A percentile compares a stretch with the other conserved stretches of the same genome.
Evolutionary conservation across 202 grass and related monocot genomes (phyloP).

Genomic region (Musa balbisiana): DNA sequence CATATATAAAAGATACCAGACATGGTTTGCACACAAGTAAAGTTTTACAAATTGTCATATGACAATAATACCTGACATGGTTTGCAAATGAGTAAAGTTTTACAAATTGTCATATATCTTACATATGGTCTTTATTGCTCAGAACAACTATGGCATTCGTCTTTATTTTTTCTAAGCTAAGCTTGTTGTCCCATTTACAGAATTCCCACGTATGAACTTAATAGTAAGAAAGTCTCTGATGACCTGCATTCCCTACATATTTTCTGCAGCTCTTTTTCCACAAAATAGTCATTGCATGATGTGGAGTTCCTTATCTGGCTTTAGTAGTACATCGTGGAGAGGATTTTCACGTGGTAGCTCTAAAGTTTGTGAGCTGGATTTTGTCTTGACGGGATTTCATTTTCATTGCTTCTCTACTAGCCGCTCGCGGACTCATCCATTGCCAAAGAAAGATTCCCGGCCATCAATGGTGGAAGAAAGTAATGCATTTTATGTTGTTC

Average conservation of each 20-base stretch:
- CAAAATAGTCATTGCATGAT: neutral
- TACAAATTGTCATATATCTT: too few relatives aligned
- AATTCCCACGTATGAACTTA: too few relatives aligned
- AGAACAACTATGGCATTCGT: too few relatives aligned
- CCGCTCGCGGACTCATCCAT: neutral
- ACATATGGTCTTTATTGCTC: too few relatives aligned
- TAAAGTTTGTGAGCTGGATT: neutral
- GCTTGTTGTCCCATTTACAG: too few relatives aligned
- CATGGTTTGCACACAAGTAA: too few relatives aligned
- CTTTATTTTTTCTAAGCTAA: too few relatives aligned
- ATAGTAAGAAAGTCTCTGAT: too few relatives aligned
- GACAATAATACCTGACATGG: too few relatives aligned
- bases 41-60: too few relatives aligned
- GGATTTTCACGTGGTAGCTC: neutral
- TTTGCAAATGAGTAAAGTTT: too few relatives aligned
- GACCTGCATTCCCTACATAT: neutral
- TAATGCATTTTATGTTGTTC: conserved; percentile 63
- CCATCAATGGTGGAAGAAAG: conserved; percentile 27
- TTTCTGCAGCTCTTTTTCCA: neutral
- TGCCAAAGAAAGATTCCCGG: neutral
- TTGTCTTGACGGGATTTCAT: neutral
- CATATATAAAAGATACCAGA: too few relatives aligned
- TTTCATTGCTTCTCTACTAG: neutral
- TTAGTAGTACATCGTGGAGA: neutral
- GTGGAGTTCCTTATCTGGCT: neutral